A percentile compares a stretch with the other conserved stretches of the same genome.
phyloP scores from a whole-genome alignment of 148 eudicot genomes.

The Arctostaphylos glauca region DNA sequence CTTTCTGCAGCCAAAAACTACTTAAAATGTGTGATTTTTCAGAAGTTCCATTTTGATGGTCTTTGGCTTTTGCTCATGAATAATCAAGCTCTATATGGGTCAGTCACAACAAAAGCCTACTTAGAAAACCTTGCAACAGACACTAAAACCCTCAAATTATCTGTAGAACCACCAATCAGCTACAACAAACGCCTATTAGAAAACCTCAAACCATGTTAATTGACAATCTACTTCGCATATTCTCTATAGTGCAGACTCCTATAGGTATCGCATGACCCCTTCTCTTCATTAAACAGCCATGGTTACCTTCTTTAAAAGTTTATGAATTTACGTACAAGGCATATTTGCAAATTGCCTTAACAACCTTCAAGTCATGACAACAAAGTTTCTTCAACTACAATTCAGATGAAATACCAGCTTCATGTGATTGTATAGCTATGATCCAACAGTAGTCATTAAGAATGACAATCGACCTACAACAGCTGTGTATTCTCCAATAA shows the following conservation, averaged over 20 bases:
- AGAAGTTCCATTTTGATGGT: neutral
- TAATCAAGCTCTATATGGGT: neutral
- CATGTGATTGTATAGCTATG: neutral
- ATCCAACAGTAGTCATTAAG: neutral
- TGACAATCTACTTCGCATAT: neutral
- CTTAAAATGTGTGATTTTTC: neutral
- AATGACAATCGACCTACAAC: neutral
- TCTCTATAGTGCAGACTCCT: neutral
- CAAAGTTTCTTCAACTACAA: neutral
- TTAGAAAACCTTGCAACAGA: neutral
- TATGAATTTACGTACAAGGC: neutral
- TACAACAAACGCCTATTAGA: neutral
- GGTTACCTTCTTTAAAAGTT: neutral
- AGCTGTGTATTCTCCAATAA: neutral
- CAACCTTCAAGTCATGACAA: constrained; percentile 1
- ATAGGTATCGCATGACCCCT: neutral
- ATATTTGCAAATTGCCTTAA: neutral
- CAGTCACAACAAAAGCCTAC: neutral
- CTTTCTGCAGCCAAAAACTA: neutral
- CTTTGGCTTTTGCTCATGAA: neutral
- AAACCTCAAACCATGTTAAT: constrained; percentile 5
- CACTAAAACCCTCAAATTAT: too few species aligned
- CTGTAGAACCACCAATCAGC: neutral
- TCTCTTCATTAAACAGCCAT: neutral
- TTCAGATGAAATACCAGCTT: neutral